A percentile compares a stretch with the other conserved stretches of the same genome.
Evolutionary conservation across 2,329 filamentous ascomycete species (phyloP).

Genomic region (Cladophialophora chaetospira): DNA sequence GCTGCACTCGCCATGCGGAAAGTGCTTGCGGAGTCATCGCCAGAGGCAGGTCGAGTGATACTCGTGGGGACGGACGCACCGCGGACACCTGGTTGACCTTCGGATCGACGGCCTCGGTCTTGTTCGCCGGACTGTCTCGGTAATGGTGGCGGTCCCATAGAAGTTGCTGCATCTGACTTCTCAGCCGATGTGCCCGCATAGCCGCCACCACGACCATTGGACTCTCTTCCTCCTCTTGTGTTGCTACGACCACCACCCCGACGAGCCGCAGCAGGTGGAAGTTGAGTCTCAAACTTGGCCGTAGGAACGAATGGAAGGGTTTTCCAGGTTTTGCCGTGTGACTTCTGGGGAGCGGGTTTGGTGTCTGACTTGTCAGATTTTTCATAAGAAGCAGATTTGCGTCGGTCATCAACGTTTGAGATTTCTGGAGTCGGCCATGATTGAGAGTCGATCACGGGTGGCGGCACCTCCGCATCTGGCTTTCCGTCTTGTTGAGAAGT

Average conservation of each 20-base stretch:
- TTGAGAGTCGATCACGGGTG: slow-evolving; percentile 72
- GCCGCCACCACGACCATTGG: slow-evolving; percentile 49
- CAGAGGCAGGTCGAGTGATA: slow-evolving; percentile 40
- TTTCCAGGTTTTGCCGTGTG: slow-evolving; percentile 78
- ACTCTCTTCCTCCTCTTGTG: slow-evolving; percentile 51
- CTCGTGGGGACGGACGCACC: slow-evolving; percentile 46
- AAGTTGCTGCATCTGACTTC: slow-evolving; percentile 35
- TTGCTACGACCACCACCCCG: slow-evolving; percentile 59
- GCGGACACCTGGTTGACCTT: slow-evolving; percentile 37
- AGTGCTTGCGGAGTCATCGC: slow-evolving; percentile 35
- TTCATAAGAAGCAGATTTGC: slow-evolving; percentile 60
- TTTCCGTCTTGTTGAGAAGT: slow-evolving; percentile 36
- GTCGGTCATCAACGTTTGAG: slow-evolving; percentile 73
- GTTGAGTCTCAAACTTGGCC: slow-evolving; percentile 81
- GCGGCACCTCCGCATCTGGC: slow-evolving; percentile 47
- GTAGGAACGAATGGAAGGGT: slow-evolving; percentile 79
- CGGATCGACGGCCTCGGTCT: slow-evolving; percentile 31
- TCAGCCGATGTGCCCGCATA: slow-evolving; percentile 40
- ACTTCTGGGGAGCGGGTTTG: slow-evolving; percentile 59
- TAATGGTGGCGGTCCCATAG: slow-evolving; percentile 33
- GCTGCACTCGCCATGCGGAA: slow-evolving; percentile 39
- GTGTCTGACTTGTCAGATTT: slow-evolving; percentile 59
- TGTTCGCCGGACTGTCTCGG: slow-evolving; percentile 31
- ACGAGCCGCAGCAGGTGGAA: slow-evolving; percentile 52
- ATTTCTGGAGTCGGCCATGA: slow-evolving; percentile 91